These are phyloP conservation scores for Cladobotryum protrusum DNA, from an alignment of 2,329 filamentous ascomycete genomes.

Conservation along the genomic window DNA sequence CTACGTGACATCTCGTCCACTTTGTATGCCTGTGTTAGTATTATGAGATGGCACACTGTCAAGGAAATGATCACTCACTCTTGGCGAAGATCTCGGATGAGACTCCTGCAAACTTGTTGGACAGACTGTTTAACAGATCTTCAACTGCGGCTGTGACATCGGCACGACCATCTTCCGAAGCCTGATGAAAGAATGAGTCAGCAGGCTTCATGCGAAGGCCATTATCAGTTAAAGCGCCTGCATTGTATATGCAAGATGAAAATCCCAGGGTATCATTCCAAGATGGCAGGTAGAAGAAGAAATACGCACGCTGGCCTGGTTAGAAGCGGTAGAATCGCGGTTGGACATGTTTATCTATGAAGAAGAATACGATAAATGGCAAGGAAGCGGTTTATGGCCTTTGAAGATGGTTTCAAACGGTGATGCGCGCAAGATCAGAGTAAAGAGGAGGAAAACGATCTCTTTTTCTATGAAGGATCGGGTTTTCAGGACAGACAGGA, in stretches of 20 bases:
- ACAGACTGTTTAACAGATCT: constrained; percentile 76
- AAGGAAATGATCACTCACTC: constrained; percentile 48
- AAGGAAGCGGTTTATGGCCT: no score
- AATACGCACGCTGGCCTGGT: constrained; percentile 10
- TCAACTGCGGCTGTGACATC: constrained; percentile 77
- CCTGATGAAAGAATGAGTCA: constrained; percentile 1
- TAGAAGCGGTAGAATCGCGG: constrained; percentile 10
- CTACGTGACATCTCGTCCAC: constrained; percentile 93
- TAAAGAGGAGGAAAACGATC: no score
- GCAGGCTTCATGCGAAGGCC: not conserved
- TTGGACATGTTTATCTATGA: constrained; percentile 8
- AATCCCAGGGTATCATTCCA: not conserved
- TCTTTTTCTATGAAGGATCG: no score
- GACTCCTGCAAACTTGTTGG: constrained; percentile 77
- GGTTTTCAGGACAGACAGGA: no score
- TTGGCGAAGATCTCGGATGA: constrained; percentile 85
- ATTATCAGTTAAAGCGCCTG: not conserved
- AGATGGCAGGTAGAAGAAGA: not conserved
- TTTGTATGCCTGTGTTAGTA: constrained; percentile 31
- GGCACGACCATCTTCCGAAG: constrained; percentile 18
- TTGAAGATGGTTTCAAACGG: no score
- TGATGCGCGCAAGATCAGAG: no score
- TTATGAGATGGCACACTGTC: not conserved
- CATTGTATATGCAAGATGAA: not conserved
- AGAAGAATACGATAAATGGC: not conserved